Evolutionary conservation across 345 rosid species (phyloP).

Genomic region (Angophora floribunda): DNA sequence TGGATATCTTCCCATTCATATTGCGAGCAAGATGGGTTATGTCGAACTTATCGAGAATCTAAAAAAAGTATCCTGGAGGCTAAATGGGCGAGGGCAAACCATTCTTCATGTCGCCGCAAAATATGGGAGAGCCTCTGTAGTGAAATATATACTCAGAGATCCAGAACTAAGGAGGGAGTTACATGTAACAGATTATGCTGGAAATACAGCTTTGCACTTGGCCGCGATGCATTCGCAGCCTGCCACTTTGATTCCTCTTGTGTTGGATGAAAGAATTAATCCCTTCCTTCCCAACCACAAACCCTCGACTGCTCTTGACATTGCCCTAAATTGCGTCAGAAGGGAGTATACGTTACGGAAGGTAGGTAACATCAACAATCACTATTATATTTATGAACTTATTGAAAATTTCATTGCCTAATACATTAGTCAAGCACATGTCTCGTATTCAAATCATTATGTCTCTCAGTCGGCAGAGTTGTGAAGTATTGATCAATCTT

Average conservation of each 20-base stretch:
- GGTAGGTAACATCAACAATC: not conserved
- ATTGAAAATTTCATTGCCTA: not conserved
- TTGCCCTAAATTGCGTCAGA: not conserved
- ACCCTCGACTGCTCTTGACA: not conserved
- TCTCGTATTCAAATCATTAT: not conserved
- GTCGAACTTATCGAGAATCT: not conserved
- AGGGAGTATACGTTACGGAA: not conserved
- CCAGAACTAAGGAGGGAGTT: rapidly evolving
- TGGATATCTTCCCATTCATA: not conserved
- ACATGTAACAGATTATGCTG: rapidly evolving
- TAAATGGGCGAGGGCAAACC: rapidly evolving
- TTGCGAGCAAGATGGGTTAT: not conserved
- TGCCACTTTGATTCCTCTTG: not conserved
- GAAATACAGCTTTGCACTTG: not conserved
- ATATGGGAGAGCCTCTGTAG: not conserved
- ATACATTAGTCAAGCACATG: not conserved
- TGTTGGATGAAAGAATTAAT: not conserved
- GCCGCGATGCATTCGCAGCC: not conserved
- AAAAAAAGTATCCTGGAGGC: rapidly evolving
- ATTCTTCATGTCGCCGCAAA: not conserved
- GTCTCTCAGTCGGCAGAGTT: not conserved
- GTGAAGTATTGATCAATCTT: too few relatives aligned
- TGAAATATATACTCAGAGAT: not conserved
- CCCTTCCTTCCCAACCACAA: not conserved
- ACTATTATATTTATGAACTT: not conserved